Percentiles rank a stretch among this genome's conserved stretches.
phyloP scores from a whole-genome alignment of 129 eudicot species.

The Erigeron canadensis region DNA sequence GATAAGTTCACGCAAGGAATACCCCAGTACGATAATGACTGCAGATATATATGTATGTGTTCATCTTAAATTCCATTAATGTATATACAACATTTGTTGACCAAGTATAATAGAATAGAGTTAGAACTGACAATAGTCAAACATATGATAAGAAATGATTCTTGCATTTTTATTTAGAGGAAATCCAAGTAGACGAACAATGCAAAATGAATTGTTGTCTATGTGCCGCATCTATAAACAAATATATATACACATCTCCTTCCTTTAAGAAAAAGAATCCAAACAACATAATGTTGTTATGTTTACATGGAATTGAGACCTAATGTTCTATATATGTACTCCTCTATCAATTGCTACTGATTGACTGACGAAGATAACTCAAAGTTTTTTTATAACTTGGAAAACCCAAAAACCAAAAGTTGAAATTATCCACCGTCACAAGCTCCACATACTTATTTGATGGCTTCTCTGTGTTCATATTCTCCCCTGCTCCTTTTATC shows the following conservation, averaged over 20 bases:
- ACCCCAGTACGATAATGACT: too few relatives aligned
- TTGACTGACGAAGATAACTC: neutral
- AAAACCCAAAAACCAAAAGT: conserved; percentile 25
- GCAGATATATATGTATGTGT: too few relatives aligned
- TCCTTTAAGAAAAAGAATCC: neutral
- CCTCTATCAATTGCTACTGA: neutral
- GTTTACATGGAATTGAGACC: conserved; percentile 16
- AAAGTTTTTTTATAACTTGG: conserved; percentile 10
- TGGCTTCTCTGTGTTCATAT: conserved; percentile 22
- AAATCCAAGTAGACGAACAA: neutral
- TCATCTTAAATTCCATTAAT: too few relatives aligned
- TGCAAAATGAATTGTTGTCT: neutral
- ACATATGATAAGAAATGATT: neutral
- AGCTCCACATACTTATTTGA: conserved; percentile 31
- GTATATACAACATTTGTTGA: too few relatives aligned
- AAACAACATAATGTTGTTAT: conserved; percentile 9
- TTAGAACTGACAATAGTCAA: neutral
- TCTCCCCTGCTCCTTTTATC: conserved; percentile 28
- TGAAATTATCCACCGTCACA: conserved; percentile 23
- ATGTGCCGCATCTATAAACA: neutral
- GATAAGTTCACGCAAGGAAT: too few relatives aligned
- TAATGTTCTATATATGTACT: neutral
- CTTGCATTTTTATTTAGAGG: too few relatives aligned
- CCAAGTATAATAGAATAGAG: too few relatives aligned
- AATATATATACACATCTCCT: neutral